Conservation (phyloP, 306 rosid species). For the Ziziphus jujuba region DNA sequence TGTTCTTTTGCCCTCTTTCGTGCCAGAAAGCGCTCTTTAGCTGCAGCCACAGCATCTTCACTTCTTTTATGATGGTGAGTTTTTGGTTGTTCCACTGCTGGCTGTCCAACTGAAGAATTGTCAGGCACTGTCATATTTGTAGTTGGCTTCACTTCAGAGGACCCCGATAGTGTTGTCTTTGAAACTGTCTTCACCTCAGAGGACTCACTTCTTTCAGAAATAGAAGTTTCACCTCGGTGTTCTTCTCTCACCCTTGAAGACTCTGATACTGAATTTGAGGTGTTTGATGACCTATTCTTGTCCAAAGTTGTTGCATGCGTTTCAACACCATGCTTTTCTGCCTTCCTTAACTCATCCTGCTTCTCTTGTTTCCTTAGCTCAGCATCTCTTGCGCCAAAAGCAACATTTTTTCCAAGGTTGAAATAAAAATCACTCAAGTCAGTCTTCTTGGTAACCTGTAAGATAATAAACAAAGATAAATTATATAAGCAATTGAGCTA, state of each 20-base stretch:
- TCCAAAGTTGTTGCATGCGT: conserved; percentile 19
- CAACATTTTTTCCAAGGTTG: conserved; percentile 74
- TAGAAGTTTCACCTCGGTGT: conserved; percentile 34
- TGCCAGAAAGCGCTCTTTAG: conserved; percentile 78
- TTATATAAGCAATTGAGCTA: background rate
- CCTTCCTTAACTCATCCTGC: conserved; percentile 35
- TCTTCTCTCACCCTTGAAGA: conserved; percentile 30
- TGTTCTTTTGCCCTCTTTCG: conserved; percentile 64
- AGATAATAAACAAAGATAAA: conserved; percentile 18
- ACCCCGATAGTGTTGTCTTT: conserved; percentile 11
- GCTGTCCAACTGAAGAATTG: conserved; percentile 30
- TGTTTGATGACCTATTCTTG: conserved; percentile 20
- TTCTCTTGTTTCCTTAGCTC: conserved; percentile 37
- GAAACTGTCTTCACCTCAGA: conserved; percentile 27
- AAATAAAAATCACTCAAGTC: conserved; percentile 82
- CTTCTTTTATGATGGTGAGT: conserved; percentile 69
- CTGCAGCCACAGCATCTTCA: conserved; percentile 67
- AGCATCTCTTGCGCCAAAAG: conserved; percentile 63
- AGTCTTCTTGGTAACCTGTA: conserved; percentile 83
- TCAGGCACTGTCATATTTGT: conserved; percentile 14
- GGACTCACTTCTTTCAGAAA: conserved; percentile 30
- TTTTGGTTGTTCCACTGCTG: conserved; percentile 42
- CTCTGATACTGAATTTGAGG: conserved; percentile 27
- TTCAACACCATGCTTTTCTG: conserved; percentile 34
- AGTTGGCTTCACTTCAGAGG: conserved; percentile 28